Base-by-base conservation (phyloP, 1,284 basidiomycete genomes). In the Rugosomyces carneus region DNA sequence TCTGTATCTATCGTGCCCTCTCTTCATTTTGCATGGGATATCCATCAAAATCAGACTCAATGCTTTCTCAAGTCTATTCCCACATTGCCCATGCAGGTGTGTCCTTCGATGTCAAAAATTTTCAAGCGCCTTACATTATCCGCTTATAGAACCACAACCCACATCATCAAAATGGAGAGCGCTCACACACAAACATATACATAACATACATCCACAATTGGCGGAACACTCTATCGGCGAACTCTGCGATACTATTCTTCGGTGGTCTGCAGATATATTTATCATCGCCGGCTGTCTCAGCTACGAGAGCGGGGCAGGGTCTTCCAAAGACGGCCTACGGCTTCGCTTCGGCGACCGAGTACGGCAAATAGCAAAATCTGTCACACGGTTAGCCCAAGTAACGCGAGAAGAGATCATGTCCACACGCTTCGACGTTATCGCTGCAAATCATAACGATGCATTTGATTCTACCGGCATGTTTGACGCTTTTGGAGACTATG, bases 161-260 rank as follows among this genome's bases (percentile, higher is more conserved):
- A 84, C 80, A 0, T 83, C 83, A 2, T 78, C 82, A 0, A 77
- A 81, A 56, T 87, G 84, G 84, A 72, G 84, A 40, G 75, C 84
- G 1, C 65, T 87, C 26, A 76, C 84, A 0, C 83, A 85, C 54
- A 69, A 70, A 36, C 75, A 84, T 46, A 80, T 88, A 44, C 80
- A 81, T 47, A 69, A 68, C 13, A 68, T 85, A 47, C 81, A 85
- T 55, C 81, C 84, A 3, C 79, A 75, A 3, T 65, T 87, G 27
- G 72, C 71, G 9, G 78, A 84, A 15, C 79, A 80, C 53, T 75
- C 81, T 10, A 65, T 77, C 20, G 75, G 76, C 38, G 84, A 88
- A 53, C 73, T 88, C 37, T 72, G 76, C 11, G 81, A 82, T 29
- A 81, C 81, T 2, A 83, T 86, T 61, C 68, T 83, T 34, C 76